These are phyloP conservation scores for Kodamaea derodonti DNA, from an alignment of 1,139 yeast species.

Conservation along the genomic window DNA sequence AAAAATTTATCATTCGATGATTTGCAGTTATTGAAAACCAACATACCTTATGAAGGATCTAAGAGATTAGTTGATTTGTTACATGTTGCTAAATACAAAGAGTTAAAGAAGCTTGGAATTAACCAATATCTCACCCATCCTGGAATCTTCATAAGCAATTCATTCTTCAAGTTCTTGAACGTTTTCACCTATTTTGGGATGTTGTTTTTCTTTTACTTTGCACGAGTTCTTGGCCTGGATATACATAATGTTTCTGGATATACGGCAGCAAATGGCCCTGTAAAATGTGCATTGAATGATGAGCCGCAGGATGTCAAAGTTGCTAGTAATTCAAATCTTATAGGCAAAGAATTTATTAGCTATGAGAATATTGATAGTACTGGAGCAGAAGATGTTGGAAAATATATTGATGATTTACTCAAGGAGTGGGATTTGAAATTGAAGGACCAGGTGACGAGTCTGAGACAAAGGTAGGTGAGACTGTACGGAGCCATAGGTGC, in stretches of 20 bases:
- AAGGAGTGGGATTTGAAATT: conserved; percentile 49
- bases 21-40: conserved; percentile 60
- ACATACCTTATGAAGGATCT: conserved; percentile 85
- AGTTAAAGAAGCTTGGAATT: conserved; percentile 48
- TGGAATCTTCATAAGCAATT: conserved; percentile 85
- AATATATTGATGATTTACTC: conserved; percentile 53
- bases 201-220: conserved; percentile 79
- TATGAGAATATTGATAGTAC: conserved; percentile 54
- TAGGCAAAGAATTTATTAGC: conserved; percentile 63
- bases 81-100: conserved; percentile 65
- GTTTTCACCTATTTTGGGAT: conserved; percentile 79
- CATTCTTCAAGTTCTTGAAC: conserved; percentile 74
- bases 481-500: background rate
- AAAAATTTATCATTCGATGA: conserved; percentile 69
- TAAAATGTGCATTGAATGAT: conserved; percentile 53
- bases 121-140: conserved; percentile 84
- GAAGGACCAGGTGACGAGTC: conserved; percentile 53
- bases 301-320: conserved; percentile 56
- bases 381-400: conserved; percentile 61
- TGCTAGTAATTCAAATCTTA: conserved; percentile 66
- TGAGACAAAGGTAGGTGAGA: conserved; percentile 25
- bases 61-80: conserved; percentile 81
- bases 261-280: conserved; percentile 84
- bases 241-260: conserved; percentile 89
- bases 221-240: conserved; percentile 76